Evolutionary conservation across 257 asterid genomes (phyloP), one percentile per base, ranked within the genome.

Genomic region (Linderniella brevidens): DNA sequence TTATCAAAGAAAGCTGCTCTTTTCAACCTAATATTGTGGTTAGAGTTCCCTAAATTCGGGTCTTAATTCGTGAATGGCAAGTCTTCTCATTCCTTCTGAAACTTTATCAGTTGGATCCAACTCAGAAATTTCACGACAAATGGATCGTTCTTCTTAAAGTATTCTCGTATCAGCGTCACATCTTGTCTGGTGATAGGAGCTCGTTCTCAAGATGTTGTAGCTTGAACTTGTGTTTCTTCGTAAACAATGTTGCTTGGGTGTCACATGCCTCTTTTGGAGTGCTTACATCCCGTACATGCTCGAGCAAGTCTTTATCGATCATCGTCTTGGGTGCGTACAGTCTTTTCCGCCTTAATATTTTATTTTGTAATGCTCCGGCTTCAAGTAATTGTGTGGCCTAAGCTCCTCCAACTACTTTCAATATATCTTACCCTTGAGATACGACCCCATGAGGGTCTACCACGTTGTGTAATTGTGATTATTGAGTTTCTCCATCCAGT

Each of bases 181-280:
- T 9, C 14, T 40, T 40, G 9, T 11, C 2, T 13, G 14, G 9
- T 25, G 32, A 25, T 6, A 25, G 6, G 6, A 25, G 32, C 32
- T 25, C 4, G 32, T 25, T 25, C 13, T 58, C 56, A 0, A 56
- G 19, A 13, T 12, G 51, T 8, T 63, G 60, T 4, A 63, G 17
- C 13, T 29, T 54, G 0, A 41, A 37, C 5, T 62, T 48, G 32
- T 62, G 49, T 41, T 42, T 62, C 37, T 49, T 49, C 0, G 47
- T 13, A 9, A 57, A 62, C 0, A 32, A 10, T 4, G 0, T 1
- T 15, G 20, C 39, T 0, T 49, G 14, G 3, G 16, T 50, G 9
- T 45, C 48, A 46, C 48, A 47, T 1, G 35, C 60, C 32, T 63
- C 40, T 9, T 52, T 52, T 0, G 45, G 49, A 3, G 15, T 52